Evolutionary conservation across 371 early-diverging fungal genomes (phyloP).

Genomic region (Amoeboaphelidium protococcarum): DNA sequence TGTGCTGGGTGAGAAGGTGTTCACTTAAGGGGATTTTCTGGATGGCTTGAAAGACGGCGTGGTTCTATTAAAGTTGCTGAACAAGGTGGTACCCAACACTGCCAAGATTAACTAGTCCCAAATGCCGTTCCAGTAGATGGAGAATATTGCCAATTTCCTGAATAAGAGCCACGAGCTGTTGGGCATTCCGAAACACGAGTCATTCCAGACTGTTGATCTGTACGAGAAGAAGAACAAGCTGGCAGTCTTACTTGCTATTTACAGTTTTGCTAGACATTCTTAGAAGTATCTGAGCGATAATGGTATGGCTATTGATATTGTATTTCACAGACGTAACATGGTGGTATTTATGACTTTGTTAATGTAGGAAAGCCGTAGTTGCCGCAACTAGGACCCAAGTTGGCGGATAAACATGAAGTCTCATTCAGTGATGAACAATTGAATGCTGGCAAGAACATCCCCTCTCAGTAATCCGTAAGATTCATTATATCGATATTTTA

Average conservation of each 20-base stretch:
- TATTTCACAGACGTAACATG: too few relatives aligned
- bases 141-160: slow-evolving; percentile 59
- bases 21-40: slow-evolving; percentile 23
- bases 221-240: slow-evolving; percentile 58
- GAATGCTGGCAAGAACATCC: slow-evolving; percentile 23
- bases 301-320: too few relatives aligned
- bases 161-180: slow-evolving; percentile 27
- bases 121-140: slow-evolving; percentile 63
- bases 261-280: not conserved
- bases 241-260: slow-evolving; percentile 17
- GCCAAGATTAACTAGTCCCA: slow-evolving; percentile 29
- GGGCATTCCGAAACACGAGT: slow-evolving; percentile 49
- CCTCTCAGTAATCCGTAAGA: not conserved
- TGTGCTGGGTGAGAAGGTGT: slow-evolving; percentile 21
- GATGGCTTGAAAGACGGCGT: slow-evolving; percentile 33
- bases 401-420: slow-evolving; percentile 37
- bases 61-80: slow-evolving; percentile 45
- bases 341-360: too few relatives aligned
- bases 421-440: slow-evolving; percentile 34
- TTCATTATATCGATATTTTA: too few relatives aligned
- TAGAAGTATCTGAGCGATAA: too few relatives aligned
- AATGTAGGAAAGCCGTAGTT: not conserved
- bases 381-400: slow-evolving; percentile 33
- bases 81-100: slow-evolving; percentile 22
- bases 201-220: slow-evolving; percentile 72